These are phyloP conservation scores for carrot (Daucus carota) DNA, from an alignment of 129 eudicot genomes.

Conservation along the genomic window DNA sequence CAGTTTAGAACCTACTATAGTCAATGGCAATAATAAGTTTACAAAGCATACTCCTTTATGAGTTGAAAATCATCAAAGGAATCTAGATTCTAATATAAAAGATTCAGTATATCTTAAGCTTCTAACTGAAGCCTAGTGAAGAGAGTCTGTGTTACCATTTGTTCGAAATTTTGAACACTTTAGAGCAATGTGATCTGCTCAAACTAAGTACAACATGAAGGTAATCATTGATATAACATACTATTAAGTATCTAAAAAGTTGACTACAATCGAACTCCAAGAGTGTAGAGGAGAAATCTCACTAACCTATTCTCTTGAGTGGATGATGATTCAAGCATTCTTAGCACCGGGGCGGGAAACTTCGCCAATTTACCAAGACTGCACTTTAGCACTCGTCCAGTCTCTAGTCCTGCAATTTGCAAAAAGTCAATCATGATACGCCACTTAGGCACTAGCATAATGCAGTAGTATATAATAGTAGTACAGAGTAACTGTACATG, in stretches of 20 bases:
- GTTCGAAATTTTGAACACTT: too few species aligned
- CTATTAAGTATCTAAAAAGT: not conserved
- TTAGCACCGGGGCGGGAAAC: slow-evolving; percentile 28
- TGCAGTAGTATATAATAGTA: not conserved
- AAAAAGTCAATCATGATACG: slow-evolving; percentile 13
- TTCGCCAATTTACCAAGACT: slow-evolving; percentile 46
- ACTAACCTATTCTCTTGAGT: slow-evolving; percentile 29
- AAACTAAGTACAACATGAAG: not conserved
- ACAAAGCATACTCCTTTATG: not conserved
- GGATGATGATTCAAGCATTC: slow-evolving; percentile 24
- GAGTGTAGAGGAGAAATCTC: not conserved
- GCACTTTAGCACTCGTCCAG: slow-evolving; percentile 20
- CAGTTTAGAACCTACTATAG: not conserved
- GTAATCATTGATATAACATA: not conserved
- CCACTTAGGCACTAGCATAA: not conserved
- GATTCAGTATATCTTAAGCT: not conserved
- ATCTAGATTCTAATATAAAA: not conserved
- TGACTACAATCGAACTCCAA: not conserved
- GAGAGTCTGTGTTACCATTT: not conserved
- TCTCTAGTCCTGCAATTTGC: slow-evolving; percentile 30
- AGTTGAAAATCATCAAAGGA: not conserved
- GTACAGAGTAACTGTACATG: not conserved
- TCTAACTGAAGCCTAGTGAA: not conserved
- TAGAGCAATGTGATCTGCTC: not conserved
- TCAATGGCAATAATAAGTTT: not conserved